phyloP scores from a whole-genome alignment of 805 yeast species.

The Ogataea dorogensis region DNA sequence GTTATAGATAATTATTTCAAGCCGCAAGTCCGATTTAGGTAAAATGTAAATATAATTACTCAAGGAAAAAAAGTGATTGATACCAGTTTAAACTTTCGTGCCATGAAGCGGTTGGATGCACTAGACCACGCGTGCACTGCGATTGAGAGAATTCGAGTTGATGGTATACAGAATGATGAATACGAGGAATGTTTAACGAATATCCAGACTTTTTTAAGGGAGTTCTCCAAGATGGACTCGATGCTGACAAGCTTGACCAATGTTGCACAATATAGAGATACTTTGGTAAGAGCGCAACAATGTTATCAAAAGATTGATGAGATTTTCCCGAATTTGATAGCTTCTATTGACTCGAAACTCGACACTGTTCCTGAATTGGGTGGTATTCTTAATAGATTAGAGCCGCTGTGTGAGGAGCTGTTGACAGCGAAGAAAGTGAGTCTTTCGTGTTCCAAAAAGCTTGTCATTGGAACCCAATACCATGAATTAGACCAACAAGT shows the following conservation, averaged over 20 bases:
- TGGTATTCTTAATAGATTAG: conserved; percentile 12
- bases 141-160: background rate
- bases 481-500: conserved; percentile 42
- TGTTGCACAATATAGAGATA: conserved; percentile 3
- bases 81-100: conserved; percentile 2
- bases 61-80: conserved; percentile 8
- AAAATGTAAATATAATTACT: conserved; percentile 6
- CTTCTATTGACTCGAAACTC: conserved; percentile 27
- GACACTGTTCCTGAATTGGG: conserved; percentile 13
- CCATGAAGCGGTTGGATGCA: conserved; percentile 9
- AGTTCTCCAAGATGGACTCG: conserved; percentile 2
- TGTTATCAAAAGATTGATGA: conserved; percentile 2
- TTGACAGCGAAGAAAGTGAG: conserved; percentile 29
- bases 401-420: conserved; percentile 32
- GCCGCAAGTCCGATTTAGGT: conserved; percentile 11
- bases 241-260: conserved; percentile 3
- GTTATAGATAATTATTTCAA: background rate
- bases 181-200: background rate
- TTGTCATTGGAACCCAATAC: conserved; percentile 43
- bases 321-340: conserved; percentile 2
- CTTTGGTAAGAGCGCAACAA: background rate
- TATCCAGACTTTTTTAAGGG: conserved; percentile 1
- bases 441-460: conserved; percentile 30
- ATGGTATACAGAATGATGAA: background rate
- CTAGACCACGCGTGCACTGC: conserved; percentile 4